Conservation (phyloP, 2,329 filamentous ascomycete species). For the Pseudogymnoascus sp. region DNA sequence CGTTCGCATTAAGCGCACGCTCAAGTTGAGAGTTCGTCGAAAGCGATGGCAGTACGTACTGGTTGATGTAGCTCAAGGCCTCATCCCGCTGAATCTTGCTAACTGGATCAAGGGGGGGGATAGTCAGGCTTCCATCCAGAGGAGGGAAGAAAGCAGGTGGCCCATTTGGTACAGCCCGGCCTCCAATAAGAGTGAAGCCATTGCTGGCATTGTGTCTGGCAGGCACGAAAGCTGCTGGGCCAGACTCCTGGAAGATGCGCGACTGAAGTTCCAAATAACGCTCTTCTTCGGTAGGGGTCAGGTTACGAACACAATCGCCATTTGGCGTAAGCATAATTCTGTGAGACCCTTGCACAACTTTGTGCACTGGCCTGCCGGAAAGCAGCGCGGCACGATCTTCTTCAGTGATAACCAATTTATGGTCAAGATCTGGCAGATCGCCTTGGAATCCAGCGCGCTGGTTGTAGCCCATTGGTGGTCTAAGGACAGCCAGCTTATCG, state of each 20-base stretch:
- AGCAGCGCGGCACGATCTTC: constrained; percentile 49
- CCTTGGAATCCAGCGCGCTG: constrained; percentile 28
- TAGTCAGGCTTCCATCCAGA: constrained; percentile 23
- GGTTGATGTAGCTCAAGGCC: constrained; percentile 61
- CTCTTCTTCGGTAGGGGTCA: constrained; percentile 62
- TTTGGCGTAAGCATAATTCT: constrained; percentile 68
- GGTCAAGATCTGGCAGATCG: constrained; percentile 19
- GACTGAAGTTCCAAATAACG: constrained; percentile 63
- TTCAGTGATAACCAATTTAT: constrained; percentile 42
- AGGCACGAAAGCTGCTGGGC: constrained; percentile 49
- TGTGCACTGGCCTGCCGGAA: constrained; percentile 52
- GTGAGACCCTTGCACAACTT: constrained; percentile 52
- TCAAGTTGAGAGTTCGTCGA: constrained; percentile 30
- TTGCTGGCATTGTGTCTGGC: constrained; percentile 47
- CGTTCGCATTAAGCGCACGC: constrained; percentile 28
- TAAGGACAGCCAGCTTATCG: constrained; percentile 36
- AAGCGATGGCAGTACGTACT: constrained; percentile 52
- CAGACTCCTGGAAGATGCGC: constrained; percentile 44
- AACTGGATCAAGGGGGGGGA: constrained; percentile 48
- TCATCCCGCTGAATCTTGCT: constrained; percentile 61
- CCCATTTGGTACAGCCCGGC: constrained; percentile 57
- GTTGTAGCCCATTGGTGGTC: constrained; percentile 28
- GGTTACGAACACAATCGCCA: constrained; percentile 67
- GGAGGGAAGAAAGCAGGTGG: constrained; percentile 54
- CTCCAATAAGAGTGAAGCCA: constrained; percentile 56